A percentile compares a stretch with the other conserved stretches of the same genome.
Conservation (phyloP, 768 basidiomycete species). For the Royoungia palumana region DNA sequence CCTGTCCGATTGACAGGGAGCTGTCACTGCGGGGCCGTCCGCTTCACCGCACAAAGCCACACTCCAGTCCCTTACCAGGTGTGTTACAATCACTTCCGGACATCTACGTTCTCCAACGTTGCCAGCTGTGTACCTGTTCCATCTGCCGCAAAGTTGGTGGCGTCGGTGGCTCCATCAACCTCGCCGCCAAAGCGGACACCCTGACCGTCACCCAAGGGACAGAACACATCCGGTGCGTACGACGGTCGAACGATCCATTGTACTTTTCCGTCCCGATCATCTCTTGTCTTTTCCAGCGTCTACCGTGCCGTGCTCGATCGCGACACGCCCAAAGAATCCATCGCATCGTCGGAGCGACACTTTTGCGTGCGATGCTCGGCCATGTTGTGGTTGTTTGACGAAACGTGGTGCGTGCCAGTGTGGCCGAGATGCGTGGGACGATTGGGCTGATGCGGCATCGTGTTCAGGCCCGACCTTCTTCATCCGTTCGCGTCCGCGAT, state of each 20-base stretch:
- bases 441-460: background rate
- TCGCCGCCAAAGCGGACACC: constrained; percentile 53
- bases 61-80: constrained; percentile 67
- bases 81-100: background rate
- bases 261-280: no score
- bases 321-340: constrained; percentile 45
- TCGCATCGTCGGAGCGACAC: constrained; percentile 54
- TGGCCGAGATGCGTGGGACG: background rate
- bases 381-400: constrained; percentile 67
- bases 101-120: background rate
- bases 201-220: constrained; percentile 50
- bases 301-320: constrained; percentile 63
- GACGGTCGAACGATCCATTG: no score
- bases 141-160: constrained; percentile 73
- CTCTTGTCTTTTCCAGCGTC: constrained; percentile 33
- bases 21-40: constrained; percentile 36
- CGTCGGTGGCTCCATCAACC: constrained; percentile 60
- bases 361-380: constrained; percentile 63
- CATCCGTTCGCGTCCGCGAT: constrained; percentile 70
- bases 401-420: constrained; percentile 48
- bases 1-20: constrained; percentile 48
- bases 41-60: constrained; percentile 40
- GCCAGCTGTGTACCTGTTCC: constrained; percentile 59
- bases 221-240: constrained; percentile 47
- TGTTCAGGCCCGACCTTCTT: constrained; percentile 54